A percentile compares a stretch with the other conserved stretches of the same genome.
Evolutionary conservation across 2,329 filamentous ascomycete species (phyloP).

Genomic region (Xylariaceae sp.): DNA sequence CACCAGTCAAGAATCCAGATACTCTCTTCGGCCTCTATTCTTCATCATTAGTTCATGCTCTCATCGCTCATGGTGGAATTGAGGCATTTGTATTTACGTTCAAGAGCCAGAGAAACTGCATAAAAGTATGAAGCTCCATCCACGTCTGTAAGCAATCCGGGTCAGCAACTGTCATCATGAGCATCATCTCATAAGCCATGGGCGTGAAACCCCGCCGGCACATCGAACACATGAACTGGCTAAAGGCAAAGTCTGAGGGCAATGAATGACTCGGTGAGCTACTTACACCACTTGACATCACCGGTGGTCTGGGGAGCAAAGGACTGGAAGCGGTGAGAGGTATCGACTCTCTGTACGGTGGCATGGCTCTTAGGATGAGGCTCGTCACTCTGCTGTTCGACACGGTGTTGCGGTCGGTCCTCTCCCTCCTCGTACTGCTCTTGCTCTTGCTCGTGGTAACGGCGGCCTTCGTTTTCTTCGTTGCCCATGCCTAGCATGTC

Average conservation of each 20-base stretch:
- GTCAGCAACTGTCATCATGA: background rate
- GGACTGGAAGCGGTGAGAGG: constrained; percentile 52
- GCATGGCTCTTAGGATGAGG: constrained; percentile 2
- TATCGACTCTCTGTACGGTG: constrained; percentile 34
- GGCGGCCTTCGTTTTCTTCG: constrained; percentile 20
- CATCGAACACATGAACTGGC: background rate
- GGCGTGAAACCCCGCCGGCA: background rate
- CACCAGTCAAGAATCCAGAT: constrained; percentile 91
- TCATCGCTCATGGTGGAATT: background rate
- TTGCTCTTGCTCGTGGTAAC: constrained; percentile 3
- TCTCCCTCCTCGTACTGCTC: constrained; percentile 16
- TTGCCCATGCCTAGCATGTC: constrained; percentile 37
- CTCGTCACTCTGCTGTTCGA: no score
- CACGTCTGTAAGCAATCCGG: constrained; percentile 43
- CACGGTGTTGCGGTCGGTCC: background rate
- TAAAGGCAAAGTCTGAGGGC: background rate
- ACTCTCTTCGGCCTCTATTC: constrained; percentile 60
- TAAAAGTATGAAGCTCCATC: constrained; percentile 82
- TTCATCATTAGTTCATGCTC: constrained; percentile 8
- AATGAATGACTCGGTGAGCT: background rate
- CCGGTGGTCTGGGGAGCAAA: constrained; percentile 70
- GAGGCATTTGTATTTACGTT: constrained; percentile 41
- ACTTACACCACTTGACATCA: constrained; percentile 69
- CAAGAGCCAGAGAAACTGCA: constrained; percentile 74
- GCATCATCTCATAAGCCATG: background rate